These are phyloP conservation scores for Nitzschia inconspicua DNA, from an alignment of 108 stramenopile genomes.

Conservation along the genomic window DNA sequence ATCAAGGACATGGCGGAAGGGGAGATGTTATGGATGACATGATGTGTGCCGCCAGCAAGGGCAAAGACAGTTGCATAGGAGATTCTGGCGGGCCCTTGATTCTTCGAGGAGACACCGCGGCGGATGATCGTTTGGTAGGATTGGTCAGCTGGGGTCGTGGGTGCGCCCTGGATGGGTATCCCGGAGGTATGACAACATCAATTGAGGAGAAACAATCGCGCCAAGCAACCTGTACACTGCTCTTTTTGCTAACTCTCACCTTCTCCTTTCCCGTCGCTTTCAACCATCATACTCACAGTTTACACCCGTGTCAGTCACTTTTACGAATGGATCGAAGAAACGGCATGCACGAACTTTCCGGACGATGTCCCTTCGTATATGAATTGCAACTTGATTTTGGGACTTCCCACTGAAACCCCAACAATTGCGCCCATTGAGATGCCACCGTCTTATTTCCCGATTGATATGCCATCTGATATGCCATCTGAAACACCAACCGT, in stretches of 20 bases:
- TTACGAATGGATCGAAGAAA: constrained; percentile 59
- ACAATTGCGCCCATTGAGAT: background rate
- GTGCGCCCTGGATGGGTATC: constrained; percentile 17
- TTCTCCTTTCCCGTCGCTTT: too few relatives aligned
- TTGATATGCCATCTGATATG: background rate
- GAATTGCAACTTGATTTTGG: background rate
- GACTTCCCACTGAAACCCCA: background rate
- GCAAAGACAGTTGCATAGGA: constrained; percentile 18
- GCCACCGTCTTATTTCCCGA: background rate
- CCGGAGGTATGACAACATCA: constrained; percentile 28
- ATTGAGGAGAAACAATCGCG: constrained; percentile 31
- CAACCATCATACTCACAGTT: too few relatives aligned
- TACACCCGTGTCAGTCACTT: constrained; percentile 52
- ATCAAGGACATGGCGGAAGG: constrained; percentile 9
- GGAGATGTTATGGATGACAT: constrained; percentile 4
- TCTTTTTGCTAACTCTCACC: too few relatives aligned
- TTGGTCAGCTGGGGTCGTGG: constrained; percentile 38
- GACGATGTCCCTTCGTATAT: constrained; percentile 25
- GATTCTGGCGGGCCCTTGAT: constrained; percentile 48
- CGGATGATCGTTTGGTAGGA: constrained; percentile 31
- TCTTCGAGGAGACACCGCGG: background rate
- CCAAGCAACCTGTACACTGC: too few relatives aligned
- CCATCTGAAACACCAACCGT: background rate
- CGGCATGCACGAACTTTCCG: constrained; percentile 36
- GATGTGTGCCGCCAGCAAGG: constrained; percentile 5